Conservation (phyloP, 495 filamentous ascomycete species). For the Podospora anserina region DNA sequence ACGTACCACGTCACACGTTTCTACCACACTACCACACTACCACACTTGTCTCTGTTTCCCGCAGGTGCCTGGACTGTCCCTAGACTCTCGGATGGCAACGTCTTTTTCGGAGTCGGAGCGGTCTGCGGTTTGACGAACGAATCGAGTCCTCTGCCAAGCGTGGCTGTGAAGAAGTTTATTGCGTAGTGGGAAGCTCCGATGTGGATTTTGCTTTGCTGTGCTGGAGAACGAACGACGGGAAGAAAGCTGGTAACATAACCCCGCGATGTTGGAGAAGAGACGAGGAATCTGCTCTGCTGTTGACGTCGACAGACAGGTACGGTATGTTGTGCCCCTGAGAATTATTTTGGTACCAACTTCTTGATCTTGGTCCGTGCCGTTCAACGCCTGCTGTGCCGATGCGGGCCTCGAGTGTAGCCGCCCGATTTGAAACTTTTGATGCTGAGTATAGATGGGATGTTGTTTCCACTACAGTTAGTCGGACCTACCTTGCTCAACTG, state of each 20-base stretch:
- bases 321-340: background rate
- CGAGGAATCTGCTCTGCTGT: background rate
- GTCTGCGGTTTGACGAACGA: background rate
- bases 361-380: background rate
- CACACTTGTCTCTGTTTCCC: background rate
- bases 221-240: background rate
- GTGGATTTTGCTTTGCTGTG: background rate
- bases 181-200: background rate
- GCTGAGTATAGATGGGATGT: background rate
- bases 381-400: background rate
- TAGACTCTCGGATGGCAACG: background rate
- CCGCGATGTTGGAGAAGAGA: background rate
- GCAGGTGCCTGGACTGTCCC: background rate
- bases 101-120: conserved; percentile 1
- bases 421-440: background rate
- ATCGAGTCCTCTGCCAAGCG: background rate
- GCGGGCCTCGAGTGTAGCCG: background rate
- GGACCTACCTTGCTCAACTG: background rate
- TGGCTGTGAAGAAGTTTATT: conserved; percentile 5
- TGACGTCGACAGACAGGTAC: background rate
- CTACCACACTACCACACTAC: background rate
- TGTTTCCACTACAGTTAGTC: background rate
- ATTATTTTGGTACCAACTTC: background rate
- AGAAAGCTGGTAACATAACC: background rate
- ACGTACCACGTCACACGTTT: conserved; percentile 5